Percentiles rank a stretch among this genome's conserved stretches.
Conservation (phyloP, 495 filamentous ascomycete species). For the Neurospora sp. region DNA sequence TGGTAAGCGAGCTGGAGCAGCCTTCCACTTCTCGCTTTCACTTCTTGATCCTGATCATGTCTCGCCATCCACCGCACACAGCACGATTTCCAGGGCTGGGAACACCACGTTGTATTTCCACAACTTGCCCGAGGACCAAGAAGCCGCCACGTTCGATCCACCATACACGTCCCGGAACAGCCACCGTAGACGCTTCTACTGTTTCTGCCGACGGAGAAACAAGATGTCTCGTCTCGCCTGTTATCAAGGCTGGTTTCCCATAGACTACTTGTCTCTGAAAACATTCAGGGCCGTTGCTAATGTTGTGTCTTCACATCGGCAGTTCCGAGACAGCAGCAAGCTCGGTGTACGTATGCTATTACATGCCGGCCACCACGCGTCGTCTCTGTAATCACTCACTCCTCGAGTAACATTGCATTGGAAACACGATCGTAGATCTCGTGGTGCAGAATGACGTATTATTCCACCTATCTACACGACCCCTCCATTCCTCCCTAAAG, state of each 20-base stretch:
- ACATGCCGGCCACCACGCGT: not conserved
- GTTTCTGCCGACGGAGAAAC: not conserved
- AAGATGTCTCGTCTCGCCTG: not conserved
- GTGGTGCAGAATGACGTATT: not conserved
- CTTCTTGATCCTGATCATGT: not conserved
- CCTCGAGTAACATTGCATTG: not conserved
- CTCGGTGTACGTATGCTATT: not conserved
- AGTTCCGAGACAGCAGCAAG: not conserved
- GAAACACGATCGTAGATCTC: not conserved
- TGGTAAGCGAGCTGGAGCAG: not conserved
- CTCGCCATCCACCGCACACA: slow-evolving; percentile 5
- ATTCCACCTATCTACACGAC: not conserved
- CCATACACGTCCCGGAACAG: not conserved
- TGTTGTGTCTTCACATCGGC: not conserved
- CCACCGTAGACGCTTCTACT: not conserved
- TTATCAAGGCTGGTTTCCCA: not conserved
- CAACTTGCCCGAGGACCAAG: not conserved
- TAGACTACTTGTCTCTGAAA: not conserved
- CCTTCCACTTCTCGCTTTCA: not conserved
- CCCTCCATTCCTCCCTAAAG: not conserved
- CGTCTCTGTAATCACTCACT: not conserved
- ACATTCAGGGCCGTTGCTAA: not conserved
- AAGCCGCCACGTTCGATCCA: not conserved
- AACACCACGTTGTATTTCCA: not conserved
- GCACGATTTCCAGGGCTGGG: not conserved